Conservation (phyloP, 495 filamentous ascomycete species). For the Talaromyces borbonicus region DNA sequence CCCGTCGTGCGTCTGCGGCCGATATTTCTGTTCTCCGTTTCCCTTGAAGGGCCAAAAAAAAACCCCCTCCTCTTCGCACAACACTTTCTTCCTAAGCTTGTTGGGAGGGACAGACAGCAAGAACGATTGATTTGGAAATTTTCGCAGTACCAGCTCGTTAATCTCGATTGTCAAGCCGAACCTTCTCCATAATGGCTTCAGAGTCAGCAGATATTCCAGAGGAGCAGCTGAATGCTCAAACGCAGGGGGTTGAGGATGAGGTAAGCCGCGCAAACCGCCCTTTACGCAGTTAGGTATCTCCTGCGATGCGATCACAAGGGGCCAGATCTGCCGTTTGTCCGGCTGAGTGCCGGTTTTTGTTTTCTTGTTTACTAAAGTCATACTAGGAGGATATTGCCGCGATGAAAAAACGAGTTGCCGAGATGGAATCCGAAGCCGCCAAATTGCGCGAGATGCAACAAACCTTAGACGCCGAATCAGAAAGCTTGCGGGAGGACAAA, state of each 20-base stretch:
- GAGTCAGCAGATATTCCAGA: conserved; percentile 31
- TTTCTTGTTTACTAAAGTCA: too few species aligned
- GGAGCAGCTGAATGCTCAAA: conserved; percentile 28
- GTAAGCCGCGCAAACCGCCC: conserved; percentile 19
- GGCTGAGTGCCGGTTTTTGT: too few species aligned
- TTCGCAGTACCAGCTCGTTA: too few species aligned
- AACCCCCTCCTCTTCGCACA: not conserved
- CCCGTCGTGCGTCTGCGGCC: too few species aligned
- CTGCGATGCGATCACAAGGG: too few species aligned
- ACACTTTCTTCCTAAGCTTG: too few species aligned
- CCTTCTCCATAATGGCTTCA: conserved; percentile 22
- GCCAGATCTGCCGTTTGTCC: too few species aligned
- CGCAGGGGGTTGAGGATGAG: conserved; percentile 37
- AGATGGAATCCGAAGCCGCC: conserved; percentile 97
- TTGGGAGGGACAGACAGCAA: too few species aligned
- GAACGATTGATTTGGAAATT: too few species aligned
- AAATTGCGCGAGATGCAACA: conserved; percentile 97
- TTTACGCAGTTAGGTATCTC: not conserved
- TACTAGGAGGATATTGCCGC: conserved; percentile 93
- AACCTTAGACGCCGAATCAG: conserved; percentile 70
- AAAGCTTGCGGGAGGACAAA: conserved; percentile 80
- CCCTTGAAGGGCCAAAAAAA: conserved; percentile 4
- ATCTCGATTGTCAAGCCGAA: not conserved
- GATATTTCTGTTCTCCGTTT: not conserved
- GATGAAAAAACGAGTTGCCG: conserved; percentile 95